Evolutionary conservation across 1,139 yeast genomes (phyloP).

Genomic region (Geotrichum siamense): DNA sequence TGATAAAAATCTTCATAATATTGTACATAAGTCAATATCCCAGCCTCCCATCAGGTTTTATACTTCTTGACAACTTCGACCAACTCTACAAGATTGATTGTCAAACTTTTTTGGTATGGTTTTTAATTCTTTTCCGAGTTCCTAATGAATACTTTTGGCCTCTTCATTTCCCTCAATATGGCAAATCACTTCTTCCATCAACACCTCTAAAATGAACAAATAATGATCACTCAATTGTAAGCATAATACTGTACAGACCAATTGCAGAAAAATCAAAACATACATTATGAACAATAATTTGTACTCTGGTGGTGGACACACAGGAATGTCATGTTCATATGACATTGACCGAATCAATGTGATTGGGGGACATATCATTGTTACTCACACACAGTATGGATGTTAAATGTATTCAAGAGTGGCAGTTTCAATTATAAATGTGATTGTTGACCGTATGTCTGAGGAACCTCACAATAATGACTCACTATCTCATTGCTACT

Average conservation of each 20-base stretch:
- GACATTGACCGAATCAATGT: slow-evolving; percentile 35
- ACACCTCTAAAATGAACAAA: slow-evolving; percentile 30
- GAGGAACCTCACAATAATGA: slow-evolving; percentile 22
- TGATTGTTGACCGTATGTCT: too few species aligned
- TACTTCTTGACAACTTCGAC: slow-evolving; percentile 33
- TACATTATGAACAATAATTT: slow-evolving; percentile 30
- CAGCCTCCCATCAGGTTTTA: slow-evolving; percentile 25
- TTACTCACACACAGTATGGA: slow-evolving; percentile 30
- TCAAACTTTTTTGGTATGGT: slow-evolving; percentile 30
- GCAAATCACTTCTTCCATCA: slow-evolving; percentile 25
- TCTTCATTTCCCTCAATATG: slow-evolving; percentile 32
- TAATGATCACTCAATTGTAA: slow-evolving; percentile 9
- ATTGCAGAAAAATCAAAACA: slow-evolving; percentile 33
- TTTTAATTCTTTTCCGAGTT: slow-evolving; percentile 26
- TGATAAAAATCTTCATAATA: slow-evolving; percentile 24
- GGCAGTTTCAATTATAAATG: slow-evolving; percentile 30
- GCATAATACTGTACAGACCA: slow-evolving; percentile 32
- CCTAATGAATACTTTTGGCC: slow-evolving; percentile 33
- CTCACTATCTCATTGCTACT: slow-evolving; percentile 23
- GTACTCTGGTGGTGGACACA: slow-evolving; percentile 34
- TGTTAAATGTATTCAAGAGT: slow-evolving; percentile 34
- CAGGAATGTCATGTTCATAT: slow-evolving; percentile 37
- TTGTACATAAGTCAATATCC: slow-evolving; percentile 29
- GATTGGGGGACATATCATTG: slow-evolving; percentile 35
- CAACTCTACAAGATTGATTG: slow-evolving; percentile 36